A percentile compares a stretch with the other conserved stretches of the same genome.
Conservation (phyloP, 306 rosid genomes). For the Glycine soja region DNA sequence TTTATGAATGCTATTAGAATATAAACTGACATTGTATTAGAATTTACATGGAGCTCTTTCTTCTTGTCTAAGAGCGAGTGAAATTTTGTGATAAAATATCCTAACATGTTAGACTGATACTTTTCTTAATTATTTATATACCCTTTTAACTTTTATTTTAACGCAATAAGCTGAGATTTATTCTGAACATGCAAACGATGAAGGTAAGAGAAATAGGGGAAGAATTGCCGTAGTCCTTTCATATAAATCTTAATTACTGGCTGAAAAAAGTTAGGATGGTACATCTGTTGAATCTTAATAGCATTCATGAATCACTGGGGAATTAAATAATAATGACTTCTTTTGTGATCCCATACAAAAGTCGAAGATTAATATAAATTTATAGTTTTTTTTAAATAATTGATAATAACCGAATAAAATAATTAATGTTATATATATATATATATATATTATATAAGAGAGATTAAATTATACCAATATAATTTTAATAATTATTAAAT, state of each 20-base stretch:
- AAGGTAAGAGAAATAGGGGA: too few relatives aligned
- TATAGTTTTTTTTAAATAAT: neutral
- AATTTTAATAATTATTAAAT: too few relatives aligned
- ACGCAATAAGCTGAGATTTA: too few relatives aligned
- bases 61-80: too few relatives aligned
- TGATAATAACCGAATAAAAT: neutral
- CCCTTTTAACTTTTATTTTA: neutral
- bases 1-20: neutral
- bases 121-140: neutral
- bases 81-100: too few relatives aligned
- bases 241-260: conserved; percentile 36
- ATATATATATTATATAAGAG: too few relatives aligned
- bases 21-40: too few relatives aligned
- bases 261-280: conserved; percentile 24
- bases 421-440: too few relatives aligned
- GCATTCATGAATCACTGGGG: conserved; percentile 10
- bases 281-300: conserved; percentile 33
- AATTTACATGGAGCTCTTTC: too few relatives aligned
- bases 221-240: neutral
- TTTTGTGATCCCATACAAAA: neutral
- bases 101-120: too few relatives aligned
- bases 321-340: neutral
- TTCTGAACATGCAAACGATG: neutral
- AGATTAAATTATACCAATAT: too few relatives aligned
- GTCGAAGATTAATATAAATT: neutral